These are phyloP conservation scores for Eragrostis tef DNA, from an alignment of 202 grass and related monocot genomes.

Conservation along the genomic window DNA sequence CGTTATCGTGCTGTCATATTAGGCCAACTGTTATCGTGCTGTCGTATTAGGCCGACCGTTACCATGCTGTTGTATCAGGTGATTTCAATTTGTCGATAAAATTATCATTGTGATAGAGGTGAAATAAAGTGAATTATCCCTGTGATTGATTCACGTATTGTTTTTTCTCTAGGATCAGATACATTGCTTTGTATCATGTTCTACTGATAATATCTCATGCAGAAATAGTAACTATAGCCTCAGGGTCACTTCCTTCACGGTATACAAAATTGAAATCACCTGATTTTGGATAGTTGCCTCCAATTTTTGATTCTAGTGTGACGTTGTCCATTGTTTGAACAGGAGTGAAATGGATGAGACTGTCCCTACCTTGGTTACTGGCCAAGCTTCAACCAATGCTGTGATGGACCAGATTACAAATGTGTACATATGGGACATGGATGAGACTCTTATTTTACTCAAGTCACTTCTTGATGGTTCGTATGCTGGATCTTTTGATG, in stretches of 20 bases:
- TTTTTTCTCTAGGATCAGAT: not conserved
- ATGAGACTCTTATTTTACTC: conserved; percentile 93
- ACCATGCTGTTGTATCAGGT: no score
- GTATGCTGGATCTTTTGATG: conserved; percentile 70
- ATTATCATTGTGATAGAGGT: not conserved
- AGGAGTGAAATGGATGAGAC: conserved; percentile 44
- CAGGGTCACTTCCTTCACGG: not conserved
- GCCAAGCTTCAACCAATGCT: conserved; percentile 30
- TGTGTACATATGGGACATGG: conserved; percentile 97
- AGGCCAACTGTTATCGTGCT: no score
- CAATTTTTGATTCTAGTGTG: conserved; percentile 16
- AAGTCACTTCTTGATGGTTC: conserved; percentile 92
- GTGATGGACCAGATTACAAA: conserved; percentile 43
- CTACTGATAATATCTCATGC: not conserved
- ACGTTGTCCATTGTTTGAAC: not conserved
- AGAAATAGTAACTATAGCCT: not conserved
- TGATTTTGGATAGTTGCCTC: not conserved
- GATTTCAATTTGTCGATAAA: not conserved
- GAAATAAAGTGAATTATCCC: not conserved
- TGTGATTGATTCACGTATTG: not conserved
- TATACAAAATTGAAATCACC: not conserved
- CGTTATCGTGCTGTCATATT: no score
- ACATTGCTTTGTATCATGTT: not conserved
- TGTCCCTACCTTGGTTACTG: conserved; percentile 23
- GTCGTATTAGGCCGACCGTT: no score